A percentile compares a stretch with the other conserved stretches of the same genome.
Conservation (phyloP, 306 rosid species). For the Cucumis melo region DNA sequence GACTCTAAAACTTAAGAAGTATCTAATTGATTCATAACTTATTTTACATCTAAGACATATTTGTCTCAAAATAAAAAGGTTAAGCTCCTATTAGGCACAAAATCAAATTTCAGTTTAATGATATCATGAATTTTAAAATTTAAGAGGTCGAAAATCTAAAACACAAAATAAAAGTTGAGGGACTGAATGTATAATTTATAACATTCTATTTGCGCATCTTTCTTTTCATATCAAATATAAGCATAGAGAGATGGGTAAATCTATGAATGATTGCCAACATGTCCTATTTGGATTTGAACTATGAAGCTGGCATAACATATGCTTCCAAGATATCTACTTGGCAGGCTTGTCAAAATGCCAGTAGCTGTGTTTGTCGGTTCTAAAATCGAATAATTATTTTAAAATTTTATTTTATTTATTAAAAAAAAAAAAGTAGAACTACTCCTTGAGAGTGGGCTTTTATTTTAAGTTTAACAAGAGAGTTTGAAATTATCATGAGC, state of each 20-base stretch:
- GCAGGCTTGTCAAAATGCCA: neutral
- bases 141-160: neutral
- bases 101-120: neutral
- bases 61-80: neutral
- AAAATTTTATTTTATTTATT: too few relatives aligned
- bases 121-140: neutral
- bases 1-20: neutral
- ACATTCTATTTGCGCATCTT: neutral
- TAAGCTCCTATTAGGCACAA: neutral
- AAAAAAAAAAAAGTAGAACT: neutral
- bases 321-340: neutral
- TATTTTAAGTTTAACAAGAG: neutral
- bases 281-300: neutral
- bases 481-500: neutral
- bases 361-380: neutral
- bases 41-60: neutral
- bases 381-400: too few relatives aligned
- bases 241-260: neutral
- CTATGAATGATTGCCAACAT: neutral
- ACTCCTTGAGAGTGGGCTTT: neutral
- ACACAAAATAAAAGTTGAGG: neutral
- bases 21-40: neutral
- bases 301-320: neutral
- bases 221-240: neutral
- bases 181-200: neutral